Evolutionary conservation across 2,329 filamentous ascomycete species (phyloP), one percentile per base, ranked within the genome.

Genomic region (Alternaria atra): DNA sequence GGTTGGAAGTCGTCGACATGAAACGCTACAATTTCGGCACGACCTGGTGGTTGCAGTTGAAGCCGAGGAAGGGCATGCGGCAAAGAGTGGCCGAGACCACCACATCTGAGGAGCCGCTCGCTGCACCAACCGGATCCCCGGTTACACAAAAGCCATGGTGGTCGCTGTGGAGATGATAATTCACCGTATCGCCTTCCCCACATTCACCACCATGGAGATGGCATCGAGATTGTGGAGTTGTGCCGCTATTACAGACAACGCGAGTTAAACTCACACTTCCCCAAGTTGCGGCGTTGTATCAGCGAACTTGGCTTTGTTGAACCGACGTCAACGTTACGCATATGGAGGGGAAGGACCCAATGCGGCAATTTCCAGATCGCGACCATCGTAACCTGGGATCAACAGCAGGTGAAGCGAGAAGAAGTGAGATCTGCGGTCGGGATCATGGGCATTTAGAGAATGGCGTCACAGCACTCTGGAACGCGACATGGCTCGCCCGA

Each of bases 1-100:
- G 82, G 15, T 67, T 85, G 46, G 81, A 84, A 60, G 76, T 85
- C 3, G 80, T 83, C 10, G 67, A 74, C 15, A 78, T 83, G 62
- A 77, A 77, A 65, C 77, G 83, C 61, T 78, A 80, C 65, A 81
- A 84, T 64, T 76, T 84, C 61, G 83, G 83, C 32, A 85, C 83
- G 12, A 83, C 80, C 15, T 84, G 80, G 80, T 78, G 83, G 72
- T 76, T 82, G 55, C 82, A 84, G 69, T 63, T 84, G 71, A 82
- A 77, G 73, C 80, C 81, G 34, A 64, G 75, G 47, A 73, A 74
- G 55, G 73, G 76, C 46, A 63, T 68, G 52, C 71, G 71, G 42
- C 67, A 70, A 58, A 57, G 58, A 54, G 42, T 55, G 46, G 37
- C 54, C 55, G 63, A 61, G 39, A 54, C 46, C 25, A 58, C 62